Conservation (phyloP, 306 rosid species). For the Gillenia trifoliata region DNA sequence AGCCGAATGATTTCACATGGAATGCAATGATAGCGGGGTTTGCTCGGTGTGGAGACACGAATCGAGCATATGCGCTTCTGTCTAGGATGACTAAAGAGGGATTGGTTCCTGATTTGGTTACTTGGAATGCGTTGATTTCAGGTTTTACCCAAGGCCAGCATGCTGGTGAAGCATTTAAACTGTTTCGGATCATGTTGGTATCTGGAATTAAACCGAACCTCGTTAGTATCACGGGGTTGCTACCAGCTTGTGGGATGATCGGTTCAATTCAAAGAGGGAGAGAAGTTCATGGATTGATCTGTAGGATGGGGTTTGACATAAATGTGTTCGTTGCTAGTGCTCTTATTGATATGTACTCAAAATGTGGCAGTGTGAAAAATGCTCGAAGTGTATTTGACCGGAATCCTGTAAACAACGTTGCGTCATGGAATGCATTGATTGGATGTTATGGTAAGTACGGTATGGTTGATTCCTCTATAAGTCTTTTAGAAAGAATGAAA, state of each 20-base stretch:
- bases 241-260: slow-evolving; percentile 52
- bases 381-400: slow-evolving; percentile 45
- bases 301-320: slow-evolving; percentile 39
- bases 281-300: slow-evolving; percentile 56
- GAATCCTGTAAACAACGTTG: slow-evolving; percentile 35
- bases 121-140: slow-evolving; percentile 64
- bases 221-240: slow-evolving; percentile 50
- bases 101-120: slow-evolving; percentile 43
- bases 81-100: slow-evolving; percentile 50
- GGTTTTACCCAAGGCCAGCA: slow-evolving; percentile 44
- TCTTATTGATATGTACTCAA: slow-evolving; percentile 62
- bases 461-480: slow-evolving; percentile 43
- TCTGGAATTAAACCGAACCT: slow-evolving; percentile 43
- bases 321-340: slow-evolving; percentile 53
- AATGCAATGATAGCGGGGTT: slow-evolving; percentile 44
- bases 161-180: slow-evolving; percentile 30
- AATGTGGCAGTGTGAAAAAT: slow-evolving; percentile 41
- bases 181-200: slow-evolving; percentile 41
- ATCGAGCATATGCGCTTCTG: slow-evolving; percentile 26
- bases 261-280: slow-evolving; percentile 44
- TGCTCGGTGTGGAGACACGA: slow-evolving; percentile 46
- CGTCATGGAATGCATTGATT: slow-evolving; percentile 63
- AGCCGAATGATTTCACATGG: slow-evolving; percentile 74
- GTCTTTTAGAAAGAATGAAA: slow-evolving; percentile 39
- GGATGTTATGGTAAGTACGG: slow-evolving; percentile 71